A percentile compares a stretch with the other conserved stretches of the same genome.
Evolutionary conservation across 345 rosid genomes (phyloP).

Genomic region (Cochlearia excelsa): DNA sequence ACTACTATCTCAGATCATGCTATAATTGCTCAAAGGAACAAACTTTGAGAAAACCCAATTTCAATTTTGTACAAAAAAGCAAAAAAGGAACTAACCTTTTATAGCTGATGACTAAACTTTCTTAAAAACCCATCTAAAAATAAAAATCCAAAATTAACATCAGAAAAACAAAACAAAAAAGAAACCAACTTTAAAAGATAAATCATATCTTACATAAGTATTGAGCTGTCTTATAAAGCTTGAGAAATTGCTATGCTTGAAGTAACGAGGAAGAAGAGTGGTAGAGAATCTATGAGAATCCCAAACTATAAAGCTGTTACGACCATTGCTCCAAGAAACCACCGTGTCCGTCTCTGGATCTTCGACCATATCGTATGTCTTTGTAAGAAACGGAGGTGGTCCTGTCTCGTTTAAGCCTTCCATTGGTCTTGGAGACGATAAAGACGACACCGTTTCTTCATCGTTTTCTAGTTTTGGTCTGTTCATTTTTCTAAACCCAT

Average conservation of each 20-base stretch:
- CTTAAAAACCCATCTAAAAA: constrained; percentile 31
- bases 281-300: constrained; percentile 53
- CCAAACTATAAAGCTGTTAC: constrained; percentile 68
- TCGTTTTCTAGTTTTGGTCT: constrained; percentile 32
- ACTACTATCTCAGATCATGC: not conserved
- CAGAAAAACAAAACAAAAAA: not conserved
- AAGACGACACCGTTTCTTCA: constrained; percentile 49
- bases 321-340: constrained; percentile 63
- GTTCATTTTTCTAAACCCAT: constrained; percentile 37
- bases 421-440: constrained; percentile 56
- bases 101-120: constrained; percentile 20
- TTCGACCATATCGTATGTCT: constrained; percentile 70
- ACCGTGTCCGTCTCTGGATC: constrained; percentile 58
- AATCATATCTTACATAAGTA: constrained; percentile 55
- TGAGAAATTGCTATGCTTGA: constrained; percentile 72
- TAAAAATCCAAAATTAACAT: constrained; percentile 19
- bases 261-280: constrained; percentile 56
- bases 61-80: not conserved
- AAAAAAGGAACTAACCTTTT: constrained; percentile 31
- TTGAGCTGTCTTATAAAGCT: constrained; percentile 79
- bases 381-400: constrained; percentile 72
- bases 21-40: not conserved
- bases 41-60: constrained; percentile 4
- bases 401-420: constrained; percentile 72
- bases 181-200: not conserved